Percentiles rank a stretch among this genome's conserved stretches.
Evolutionary conservation across 192 early-diverging fungal genomes (phyloP).

Genomic region (Gaertneriomyces semiglobifer): DNA sequence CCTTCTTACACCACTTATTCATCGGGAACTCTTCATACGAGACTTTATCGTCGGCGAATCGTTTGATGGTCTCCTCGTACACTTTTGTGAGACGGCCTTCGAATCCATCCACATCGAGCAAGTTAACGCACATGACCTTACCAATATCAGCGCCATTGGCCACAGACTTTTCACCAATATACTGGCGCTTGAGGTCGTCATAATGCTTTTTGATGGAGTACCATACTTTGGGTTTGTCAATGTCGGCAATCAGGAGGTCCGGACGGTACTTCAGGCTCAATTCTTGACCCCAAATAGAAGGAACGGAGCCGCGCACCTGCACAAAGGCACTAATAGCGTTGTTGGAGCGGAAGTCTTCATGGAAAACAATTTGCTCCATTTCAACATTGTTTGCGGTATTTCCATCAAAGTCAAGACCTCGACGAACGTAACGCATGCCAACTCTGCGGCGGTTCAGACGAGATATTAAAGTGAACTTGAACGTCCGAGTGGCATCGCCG

Average conservation of each 20-base stretch:
- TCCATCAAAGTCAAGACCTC: constrained; percentile 51
- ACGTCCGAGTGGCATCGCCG: constrained; percentile 22
- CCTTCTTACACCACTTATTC: constrained; percentile 54
- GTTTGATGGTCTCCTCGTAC: constrained; percentile 41
- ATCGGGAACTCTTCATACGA: constrained; percentile 53
- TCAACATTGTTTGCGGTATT: constrained; percentile 57
- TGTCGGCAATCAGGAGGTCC: constrained; percentile 38
- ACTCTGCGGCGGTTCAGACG: constrained; percentile 45
- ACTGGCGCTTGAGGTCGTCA: constrained; percentile 43
- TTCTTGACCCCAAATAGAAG: constrained; percentile 52
- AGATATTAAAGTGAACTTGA: constrained; percentile 45
- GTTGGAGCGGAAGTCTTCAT: constrained; percentile 42
- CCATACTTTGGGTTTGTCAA: constrained; percentile 41
- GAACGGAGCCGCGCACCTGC: constrained; percentile 53
- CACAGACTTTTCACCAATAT: constrained; percentile 42
- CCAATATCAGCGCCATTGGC: constrained; percentile 31
- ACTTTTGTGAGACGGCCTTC: constrained; percentile 44
- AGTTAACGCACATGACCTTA: constrained; percentile 51
- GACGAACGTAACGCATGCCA: constrained; percentile 52
- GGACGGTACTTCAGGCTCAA: constrained; percentile 49
- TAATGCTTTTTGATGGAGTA: constrained; percentile 43
- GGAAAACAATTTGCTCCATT: constrained; percentile 60
- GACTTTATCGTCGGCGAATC: constrained; percentile 41
- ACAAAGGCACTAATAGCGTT: constrained; percentile 40
- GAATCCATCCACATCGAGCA: constrained; percentile 48